These are phyloP conservation scores for Panicum virgatum DNA, from an alignment of 202 grass and related monocot genomes.

Conservation along the genomic window DNA sequence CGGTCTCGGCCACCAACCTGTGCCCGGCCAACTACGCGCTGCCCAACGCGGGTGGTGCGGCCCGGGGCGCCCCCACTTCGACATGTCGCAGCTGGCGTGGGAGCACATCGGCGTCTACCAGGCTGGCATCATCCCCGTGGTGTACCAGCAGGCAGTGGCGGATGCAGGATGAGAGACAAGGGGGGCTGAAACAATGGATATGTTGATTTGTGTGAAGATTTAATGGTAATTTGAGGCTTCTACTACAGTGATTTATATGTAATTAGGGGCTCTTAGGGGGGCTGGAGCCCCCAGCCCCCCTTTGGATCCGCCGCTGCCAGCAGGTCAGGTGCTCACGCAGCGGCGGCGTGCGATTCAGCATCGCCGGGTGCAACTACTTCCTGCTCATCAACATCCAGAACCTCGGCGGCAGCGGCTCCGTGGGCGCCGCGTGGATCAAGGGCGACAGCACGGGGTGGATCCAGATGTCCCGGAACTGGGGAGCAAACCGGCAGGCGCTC, in stretches of 20 bases:
- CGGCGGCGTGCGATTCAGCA: constrained; percentile 59
- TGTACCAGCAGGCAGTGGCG: constrained; percentile 40
- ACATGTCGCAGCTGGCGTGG: constrained; percentile 34
- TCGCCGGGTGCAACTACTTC: constrained; percentile 64
- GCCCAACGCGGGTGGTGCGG: constrained; percentile 71
- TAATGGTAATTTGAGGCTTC: too few species aligned
- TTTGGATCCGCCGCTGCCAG: too few species aligned
- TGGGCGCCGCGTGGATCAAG: constrained; percentile 45
- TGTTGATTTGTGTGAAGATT: too few species aligned
- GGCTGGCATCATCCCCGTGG: background rate
- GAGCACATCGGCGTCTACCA: background rate
- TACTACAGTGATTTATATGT: too few species aligned
- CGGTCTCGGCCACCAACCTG: constrained; percentile 62
- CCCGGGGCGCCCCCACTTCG: constrained; percentile 63
- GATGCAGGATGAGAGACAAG: too few species aligned
- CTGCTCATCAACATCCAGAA: constrained; percentile 73
- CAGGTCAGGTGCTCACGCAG: constrained; percentile 52
- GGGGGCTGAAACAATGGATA: too few species aligned
- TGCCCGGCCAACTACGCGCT: constrained; percentile 69
- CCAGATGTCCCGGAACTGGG: constrained; percentile 68
- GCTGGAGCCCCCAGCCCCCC: too few species aligned
- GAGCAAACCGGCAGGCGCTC: constrained; percentile 70
- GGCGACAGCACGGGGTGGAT: constrained; percentile 51
- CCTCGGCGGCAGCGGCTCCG: constrained; percentile 61
- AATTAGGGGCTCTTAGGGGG: too few species aligned